Evolutionary conservation across 768 basidiomycete species (phyloP), one percentile per base, ranked within the genome.

Genomic region (Naganishia vaughanmartiniae): DNA sequence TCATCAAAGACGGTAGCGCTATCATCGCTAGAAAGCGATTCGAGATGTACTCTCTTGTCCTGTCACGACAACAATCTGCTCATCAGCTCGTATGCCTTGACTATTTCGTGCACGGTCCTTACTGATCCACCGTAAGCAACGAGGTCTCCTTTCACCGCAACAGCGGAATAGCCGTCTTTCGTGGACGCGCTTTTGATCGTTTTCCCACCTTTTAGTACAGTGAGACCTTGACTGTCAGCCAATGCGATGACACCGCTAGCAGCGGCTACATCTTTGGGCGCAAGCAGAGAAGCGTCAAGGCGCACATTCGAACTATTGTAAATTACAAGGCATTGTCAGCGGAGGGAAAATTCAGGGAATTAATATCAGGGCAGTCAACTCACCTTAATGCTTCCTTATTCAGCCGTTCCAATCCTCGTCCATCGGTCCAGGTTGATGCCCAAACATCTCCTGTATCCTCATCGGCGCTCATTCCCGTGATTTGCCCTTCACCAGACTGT

Each of bases 41-140:
- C 60, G 33, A 97, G 81, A 53, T 86, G 85, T 14, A 95, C 85
- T 80, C 90, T 92, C 68, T 85, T 84, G 77, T 91, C 90, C 87
- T 91, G 80, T 34, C 45, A 51, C 33, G 15, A 55, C 60, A 72
- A 66, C 74, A 78, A 33, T 74, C 70, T 17, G 75, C 67, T 4
- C 63, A 71, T 72, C 72, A 15, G 71, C 69, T 42, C 34, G 63
- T 63, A 17, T 56, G 45, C n/a, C 56, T 34, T 4, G 34, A 21
- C 15, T 54, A 19, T 19, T 3, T 54, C 14, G 17, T 6, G 31
- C 21, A 26, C 11, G 4, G 11, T 21, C 78, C 87, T 51, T 71
- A 89, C 92, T 83, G 90, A 89, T 34, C 87, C 87, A 46, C 91
- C 91, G 31, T 92, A 84, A 17, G 89, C 90, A 24, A 94, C 84